Conservation (phyloP, 352 stramenopile genomes). For the Phytopythium litorale region DNA sequence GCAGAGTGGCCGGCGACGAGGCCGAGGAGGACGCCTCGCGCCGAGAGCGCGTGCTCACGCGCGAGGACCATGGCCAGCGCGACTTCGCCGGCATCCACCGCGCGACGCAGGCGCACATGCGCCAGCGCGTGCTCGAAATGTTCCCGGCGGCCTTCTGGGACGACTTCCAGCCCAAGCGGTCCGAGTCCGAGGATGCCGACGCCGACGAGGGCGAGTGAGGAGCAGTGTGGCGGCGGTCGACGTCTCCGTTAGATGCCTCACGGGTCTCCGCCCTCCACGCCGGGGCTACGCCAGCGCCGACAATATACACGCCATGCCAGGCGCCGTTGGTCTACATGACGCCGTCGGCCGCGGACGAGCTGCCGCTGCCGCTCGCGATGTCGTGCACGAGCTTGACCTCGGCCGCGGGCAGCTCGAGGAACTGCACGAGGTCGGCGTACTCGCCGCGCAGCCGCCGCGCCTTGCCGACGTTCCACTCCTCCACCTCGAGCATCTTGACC, state of each 20-base stretch:
- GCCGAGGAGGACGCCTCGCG: neutral
- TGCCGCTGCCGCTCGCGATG: slow-evolving; percentile 15
- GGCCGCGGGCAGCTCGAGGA: slow-evolving; percentile 54
- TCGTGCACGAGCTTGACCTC: slow-evolving; percentile 64
- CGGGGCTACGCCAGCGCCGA: neutral
- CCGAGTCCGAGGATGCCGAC: neutral
- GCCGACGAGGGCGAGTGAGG: neutral
- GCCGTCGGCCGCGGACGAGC: neutral
- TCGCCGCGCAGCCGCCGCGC: slow-evolving; percentile 36
- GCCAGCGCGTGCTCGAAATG: slow-evolving; percentile 49
- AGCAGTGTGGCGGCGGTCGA: neutral
- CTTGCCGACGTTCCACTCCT: slow-evolving; percentile 66
- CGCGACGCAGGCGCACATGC: slow-evolving; percentile 63
- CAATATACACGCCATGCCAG: neutral
- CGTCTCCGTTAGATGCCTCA: slow-evolving; percentile 1
- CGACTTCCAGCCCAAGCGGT: slow-evolving; percentile 42
- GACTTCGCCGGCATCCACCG: slow-evolving; percentile 47
- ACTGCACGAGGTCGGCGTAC: slow-evolving; percentile 53
- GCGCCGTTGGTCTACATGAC: neutral
- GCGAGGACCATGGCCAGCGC: slow-evolving; percentile 46
- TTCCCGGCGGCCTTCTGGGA: slow-evolving; percentile 58
- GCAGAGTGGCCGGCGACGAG: neutral
- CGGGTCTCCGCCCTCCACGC: neutral
- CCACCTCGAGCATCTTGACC: slow-evolving; percentile 55
- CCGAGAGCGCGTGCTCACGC: slow-evolving; percentile 41